A percentile compares a stretch with the other conserved stretches of the same genome.
Evolutionary conservation across 192 early-diverging fungal genomes (phyloP).

Genomic region (Allomyces javanicus): DNA sequence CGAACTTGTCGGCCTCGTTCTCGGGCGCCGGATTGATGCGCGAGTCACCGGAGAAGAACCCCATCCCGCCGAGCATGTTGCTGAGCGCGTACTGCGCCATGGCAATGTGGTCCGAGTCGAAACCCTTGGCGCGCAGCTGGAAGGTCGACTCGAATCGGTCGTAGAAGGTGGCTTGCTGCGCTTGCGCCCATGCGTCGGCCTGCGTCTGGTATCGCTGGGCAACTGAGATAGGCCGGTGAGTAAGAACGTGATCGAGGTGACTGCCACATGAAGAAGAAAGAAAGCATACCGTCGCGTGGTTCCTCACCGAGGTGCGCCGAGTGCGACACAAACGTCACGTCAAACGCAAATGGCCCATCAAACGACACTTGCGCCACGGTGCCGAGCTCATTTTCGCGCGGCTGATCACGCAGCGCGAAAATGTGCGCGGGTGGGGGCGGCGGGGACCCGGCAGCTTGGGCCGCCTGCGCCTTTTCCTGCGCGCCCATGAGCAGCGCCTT

Average conservation of each 20-base stretch:
- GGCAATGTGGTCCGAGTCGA: conserved; percentile 25
- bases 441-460: no score
- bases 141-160: conserved; percentile 10
- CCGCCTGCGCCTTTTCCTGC: no score
- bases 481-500: no score
- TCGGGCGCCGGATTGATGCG: conserved; percentile 8
- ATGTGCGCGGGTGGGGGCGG: no score
- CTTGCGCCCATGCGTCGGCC: neutral
- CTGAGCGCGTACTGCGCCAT: conserved; percentile 58
- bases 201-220: neutral
- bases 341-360: neutral
- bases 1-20: neutral
- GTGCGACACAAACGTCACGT: neutral
- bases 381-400: no score
- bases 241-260: neutral
- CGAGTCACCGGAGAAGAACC: conserved; percentile 27
- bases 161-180: neutral
- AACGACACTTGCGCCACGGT: neutral
- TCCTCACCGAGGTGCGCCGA: no score
- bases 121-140: conserved; percentile 14
- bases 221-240: neutral
- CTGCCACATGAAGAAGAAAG: neutral
- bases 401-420: no score
- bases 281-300: no score
- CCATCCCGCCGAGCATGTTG: conserved; percentile 77